Evolutionary conservation across 345 rosid genomes (phyloP).

Genomic region (Ceriops decandra): DNA sequence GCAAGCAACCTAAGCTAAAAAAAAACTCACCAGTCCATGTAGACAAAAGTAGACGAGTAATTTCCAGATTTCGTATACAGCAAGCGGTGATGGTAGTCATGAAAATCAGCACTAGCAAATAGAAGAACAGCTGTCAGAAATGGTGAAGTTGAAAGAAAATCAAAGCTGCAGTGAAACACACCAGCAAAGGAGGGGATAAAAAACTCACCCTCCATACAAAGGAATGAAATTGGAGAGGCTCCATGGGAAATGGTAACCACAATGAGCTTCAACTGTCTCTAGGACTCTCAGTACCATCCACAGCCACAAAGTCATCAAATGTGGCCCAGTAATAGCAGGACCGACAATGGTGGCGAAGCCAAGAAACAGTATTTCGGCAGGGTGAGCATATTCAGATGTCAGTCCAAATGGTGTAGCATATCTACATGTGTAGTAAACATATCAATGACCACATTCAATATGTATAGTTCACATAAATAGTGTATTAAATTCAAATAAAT

Average conservation of each 20-base stretch:
- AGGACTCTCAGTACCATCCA: constrained; percentile 93
- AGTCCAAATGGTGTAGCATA: constrained; percentile 96
- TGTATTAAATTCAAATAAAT: constrained; percentile 6
- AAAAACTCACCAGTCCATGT: constrained; percentile 89
- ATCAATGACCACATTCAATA: constrained; percentile 5
- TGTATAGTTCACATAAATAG: neutral
- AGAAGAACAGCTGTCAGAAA: neutral
- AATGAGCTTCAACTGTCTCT: constrained; percentile 98
- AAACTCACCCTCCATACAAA: constrained; percentile 89
- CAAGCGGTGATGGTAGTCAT: constrained; percentile 95
- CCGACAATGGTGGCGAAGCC: constrained; percentile 95
- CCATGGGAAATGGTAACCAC: constrained; percentile 99
- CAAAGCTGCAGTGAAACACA: neutral
- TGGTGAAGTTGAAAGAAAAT: constrained; percentile 1
- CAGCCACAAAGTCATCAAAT: constrained; percentile 82
- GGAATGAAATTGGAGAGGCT: constrained; percentile 89
- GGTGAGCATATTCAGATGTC: constrained; percentile 97
- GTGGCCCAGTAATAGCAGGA: constrained; percentile 97
- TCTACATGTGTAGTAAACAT: constrained; percentile 33
- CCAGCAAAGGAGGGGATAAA: neutral
- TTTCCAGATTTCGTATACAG: constrained; percentile 96
- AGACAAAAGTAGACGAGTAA: constrained; percentile 87
- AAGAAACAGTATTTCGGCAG: constrained; percentile 91
- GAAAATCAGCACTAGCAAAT: constrained; percentile 83
- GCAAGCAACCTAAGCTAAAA: neutral